These are phyloP conservation scores for Sergeia podlipaevii DNA, from an alignment of 208 protist genomes.

Conservation along the genomic window DNA sequence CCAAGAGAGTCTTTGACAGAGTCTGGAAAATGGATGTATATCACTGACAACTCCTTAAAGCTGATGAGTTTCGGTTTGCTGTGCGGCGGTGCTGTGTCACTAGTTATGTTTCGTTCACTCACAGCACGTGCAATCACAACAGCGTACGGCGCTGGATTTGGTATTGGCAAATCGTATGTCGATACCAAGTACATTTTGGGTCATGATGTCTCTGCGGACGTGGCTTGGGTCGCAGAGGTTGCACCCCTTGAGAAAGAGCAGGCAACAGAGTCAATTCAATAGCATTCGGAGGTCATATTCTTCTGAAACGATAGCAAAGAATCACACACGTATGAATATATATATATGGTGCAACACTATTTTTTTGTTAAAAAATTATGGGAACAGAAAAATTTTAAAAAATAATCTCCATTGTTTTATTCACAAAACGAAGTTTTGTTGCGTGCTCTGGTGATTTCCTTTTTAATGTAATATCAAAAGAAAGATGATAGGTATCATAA, in stretches of 20 bases:
- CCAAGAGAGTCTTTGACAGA: slow-evolving; percentile 68
- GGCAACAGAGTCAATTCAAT: too few species aligned
- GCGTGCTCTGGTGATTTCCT: too few species aligned
- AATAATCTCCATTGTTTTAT: too few species aligned
- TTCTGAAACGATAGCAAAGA: too few species aligned
- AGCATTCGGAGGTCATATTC: background rate
- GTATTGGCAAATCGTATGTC: slow-evolving; percentile 82
- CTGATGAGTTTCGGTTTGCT: slow-evolving; percentile 74
- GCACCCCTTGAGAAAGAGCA: slow-evolving; percentile 14
- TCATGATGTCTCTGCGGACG: slow-evolving; percentile 66
- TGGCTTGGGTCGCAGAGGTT: slow-evolving; percentile 64
- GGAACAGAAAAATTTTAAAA: too few species aligned
- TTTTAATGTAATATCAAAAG: too few species aligned
- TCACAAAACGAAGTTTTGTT: too few species aligned
- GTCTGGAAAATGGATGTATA: slow-evolving; percentile 73
- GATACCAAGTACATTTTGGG: slow-evolving; percentile 83
- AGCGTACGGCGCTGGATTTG: slow-evolving; percentile 69
- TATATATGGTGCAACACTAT: too few species aligned
- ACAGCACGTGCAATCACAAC: slow-evolving; percentile 43
- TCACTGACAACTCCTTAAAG: slow-evolving; percentile 76
- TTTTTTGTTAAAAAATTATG: too few species aligned
- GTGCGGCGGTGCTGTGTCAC: slow-evolving; percentile 44
- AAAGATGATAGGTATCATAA: too few species aligned
- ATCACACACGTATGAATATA: too few species aligned
- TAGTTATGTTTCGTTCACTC: slow-evolving; percentile 69